Conservation (phyloP, 2,329 filamentous ascomycete genomes). For the Colletotrichum sublineola region DNA sequence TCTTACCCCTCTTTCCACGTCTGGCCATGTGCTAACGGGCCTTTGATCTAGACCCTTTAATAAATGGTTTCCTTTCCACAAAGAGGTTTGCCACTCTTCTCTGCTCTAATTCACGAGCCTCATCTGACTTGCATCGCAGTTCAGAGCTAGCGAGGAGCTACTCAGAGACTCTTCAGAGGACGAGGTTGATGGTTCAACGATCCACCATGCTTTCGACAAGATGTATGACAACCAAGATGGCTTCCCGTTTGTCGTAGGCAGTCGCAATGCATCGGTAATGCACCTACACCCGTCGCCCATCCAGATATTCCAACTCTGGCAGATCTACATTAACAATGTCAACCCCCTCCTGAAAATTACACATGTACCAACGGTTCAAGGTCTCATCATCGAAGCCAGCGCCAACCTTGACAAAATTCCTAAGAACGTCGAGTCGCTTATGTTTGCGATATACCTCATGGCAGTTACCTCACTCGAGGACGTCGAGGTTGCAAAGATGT, state of each 20-base stretch:
- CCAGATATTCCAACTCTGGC: constrained; percentile 76
- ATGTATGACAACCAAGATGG: constrained; percentile 70
- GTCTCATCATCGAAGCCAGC: constrained; percentile 73
- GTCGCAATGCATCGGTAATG: constrained; percentile 57
- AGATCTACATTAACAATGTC: constrained; percentile 77
- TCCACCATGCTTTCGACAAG: constrained; percentile 70
- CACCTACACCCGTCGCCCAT: constrained; percentile 66
- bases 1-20: neutral
- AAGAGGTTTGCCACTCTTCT: constrained; percentile 57
- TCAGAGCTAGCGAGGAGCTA: constrained; percentile 62
- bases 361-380: constrained; percentile 75
- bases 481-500: constrained; percentile 63
- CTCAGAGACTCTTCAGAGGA: constrained; percentile 69
- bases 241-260: constrained; percentile 70
- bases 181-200: constrained; percentile 66
- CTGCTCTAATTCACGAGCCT: neutral
- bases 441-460: constrained; percentile 75
- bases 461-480: constrained; percentile 71
- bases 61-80: constrained; percentile 66
- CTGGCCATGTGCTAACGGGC: constrained; percentile 21
- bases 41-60: constrained; percentile 46
- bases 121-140: constrained; percentile 53
- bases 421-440: constrained; percentile 72
- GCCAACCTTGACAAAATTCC: constrained; percentile 67
- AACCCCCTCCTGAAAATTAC: constrained; percentile 78